These are phyloP conservation scores for Camellia lanceoleosa DNA, from an alignment of 148 eudicot species.

Conservation along the genomic window DNA sequence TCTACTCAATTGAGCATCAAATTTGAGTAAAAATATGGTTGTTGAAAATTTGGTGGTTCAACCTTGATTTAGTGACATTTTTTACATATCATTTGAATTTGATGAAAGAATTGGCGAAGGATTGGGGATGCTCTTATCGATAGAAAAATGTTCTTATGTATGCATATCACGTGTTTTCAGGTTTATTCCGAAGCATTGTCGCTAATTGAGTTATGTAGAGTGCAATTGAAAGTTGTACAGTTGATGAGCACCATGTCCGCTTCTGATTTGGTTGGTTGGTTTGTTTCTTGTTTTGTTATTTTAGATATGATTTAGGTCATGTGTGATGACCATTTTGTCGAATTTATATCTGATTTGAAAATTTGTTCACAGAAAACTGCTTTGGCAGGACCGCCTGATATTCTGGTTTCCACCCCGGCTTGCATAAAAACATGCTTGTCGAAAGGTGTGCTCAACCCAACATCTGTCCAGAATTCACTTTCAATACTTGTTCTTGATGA, in stretches of 20 bases:
- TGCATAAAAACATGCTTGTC: conserved; percentile 65
- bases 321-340: no score
- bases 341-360: no score
- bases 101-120: no score
- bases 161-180: conserved; percentile 27
- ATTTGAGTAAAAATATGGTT: background rate
- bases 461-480: conserved; percentile 71
- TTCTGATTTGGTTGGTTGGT: conserved; percentile 84
- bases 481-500: conserved; percentile 84
- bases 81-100: no score
- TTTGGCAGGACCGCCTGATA: conserved; percentile 50
- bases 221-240: conserved; percentile 69
- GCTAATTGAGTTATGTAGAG: conserved; percentile 71
- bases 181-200: conserved; percentile 66
- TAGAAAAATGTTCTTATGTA: background rate
- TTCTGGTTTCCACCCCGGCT: conserved; percentile 82
- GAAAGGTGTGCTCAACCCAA: conserved; percentile 47
- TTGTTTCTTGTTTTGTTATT: conserved; percentile 2
- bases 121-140: background rate
- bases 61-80: no score
- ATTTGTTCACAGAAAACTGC: no score
- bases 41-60: no score
- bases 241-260: conserved; percentile 57
- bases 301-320: conserved; percentile 15
- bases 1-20: background rate